Evolutionary conservation across 139 green algal genomes (phyloP), one percentile per base, ranked within the genome.

Genomic region (Astrephomene gubernaculifera): DNA sequence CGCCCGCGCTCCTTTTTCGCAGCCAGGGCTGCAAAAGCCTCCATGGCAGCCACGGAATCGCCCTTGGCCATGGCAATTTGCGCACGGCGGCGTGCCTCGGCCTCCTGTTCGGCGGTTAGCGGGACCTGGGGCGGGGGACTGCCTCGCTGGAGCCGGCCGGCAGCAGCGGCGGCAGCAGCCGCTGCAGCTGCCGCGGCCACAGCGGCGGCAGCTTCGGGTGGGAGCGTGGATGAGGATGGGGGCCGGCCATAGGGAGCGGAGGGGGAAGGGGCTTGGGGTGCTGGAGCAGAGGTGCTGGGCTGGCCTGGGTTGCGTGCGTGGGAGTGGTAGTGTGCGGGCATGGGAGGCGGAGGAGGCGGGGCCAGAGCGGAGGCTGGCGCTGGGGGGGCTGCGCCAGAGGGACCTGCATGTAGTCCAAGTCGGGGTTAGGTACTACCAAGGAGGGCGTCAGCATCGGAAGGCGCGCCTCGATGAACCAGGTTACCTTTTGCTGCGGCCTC

Each of bases 31-130:
- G 90, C 88, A 71, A 91, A 96, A 21, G 86, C 83, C 72, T 95
- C 88, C 93, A 96, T 95, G 8, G 91, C 92, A 21, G 86, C 88
- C 53, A 96, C 36, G 2, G 90, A 90, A 80, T 93, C 89, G 21
- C 72, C 89, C 36, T 76, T 71, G 19, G 60, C 33, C 38, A 73
- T 29, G 0, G 79, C 78, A 19, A 73, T 72, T 35, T 87, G 67
- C 44, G 44, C 76, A 6, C 61, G 39, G 49, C 49, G 64, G 29
- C 78, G 53, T 19, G n/a, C 53, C 67, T 81, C 87, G 21, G 57
- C 57, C n/a, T 39, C n/a, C 49, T 81, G 72, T 21, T 72, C 79
- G 33, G 64, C 43, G 44, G 70, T 78, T 27, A 41, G 43, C 27
- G 65, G 65, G 5, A 36, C n/a, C 43, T 63, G 70, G 27, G 70